Conservation (phyloP, 2,329 filamentous ascomycete species). For the Westerdykella ornata region DNA sequence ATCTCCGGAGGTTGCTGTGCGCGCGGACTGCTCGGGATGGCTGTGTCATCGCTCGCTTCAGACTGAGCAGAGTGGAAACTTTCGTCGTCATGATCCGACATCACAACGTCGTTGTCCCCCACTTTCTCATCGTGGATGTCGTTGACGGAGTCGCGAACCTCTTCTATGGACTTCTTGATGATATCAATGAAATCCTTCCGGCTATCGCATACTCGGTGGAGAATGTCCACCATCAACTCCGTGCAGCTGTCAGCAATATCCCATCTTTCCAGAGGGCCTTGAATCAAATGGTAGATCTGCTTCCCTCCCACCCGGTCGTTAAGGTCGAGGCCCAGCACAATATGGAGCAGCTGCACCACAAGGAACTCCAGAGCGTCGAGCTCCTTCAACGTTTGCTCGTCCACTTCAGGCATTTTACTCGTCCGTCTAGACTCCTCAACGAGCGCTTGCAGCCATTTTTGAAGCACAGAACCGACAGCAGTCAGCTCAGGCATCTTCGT, state of each 20-base stretch:
- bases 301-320: conserved; percentile 81
- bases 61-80: conserved; percentile 93
- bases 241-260: conserved; percentile 90
- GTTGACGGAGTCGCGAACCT: conserved; percentile 90
- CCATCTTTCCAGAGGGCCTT: conserved; percentile 76
- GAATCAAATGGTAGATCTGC: conserved; percentile 89
- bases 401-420: conserved; percentile 53
- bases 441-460: conserved; percentile 65
- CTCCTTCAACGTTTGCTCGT: conserved; percentile 54
- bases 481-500: conserved; percentile 95
- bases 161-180: conserved; percentile 87
- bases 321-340: conserved; percentile 87
- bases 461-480: conserved; percentile 77
- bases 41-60: conserved; percentile 64
- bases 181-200: conserved; percentile 79
- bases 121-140: conserved; percentile 52
- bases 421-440: conserved; percentile 40
- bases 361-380: conserved; percentile 64
- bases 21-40: conserved; percentile 45
- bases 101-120: conserved; percentile 20
- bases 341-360: conserved; percentile 88
- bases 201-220: conserved; percentile 76
- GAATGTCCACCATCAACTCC: conserved; percentile 73
- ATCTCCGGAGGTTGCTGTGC: not conserved
- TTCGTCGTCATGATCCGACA: conserved; percentile 45